Evolutionary conservation across 257 asterid species (phyloP).

Genomic region (Solanum sejunctum): DNA sequence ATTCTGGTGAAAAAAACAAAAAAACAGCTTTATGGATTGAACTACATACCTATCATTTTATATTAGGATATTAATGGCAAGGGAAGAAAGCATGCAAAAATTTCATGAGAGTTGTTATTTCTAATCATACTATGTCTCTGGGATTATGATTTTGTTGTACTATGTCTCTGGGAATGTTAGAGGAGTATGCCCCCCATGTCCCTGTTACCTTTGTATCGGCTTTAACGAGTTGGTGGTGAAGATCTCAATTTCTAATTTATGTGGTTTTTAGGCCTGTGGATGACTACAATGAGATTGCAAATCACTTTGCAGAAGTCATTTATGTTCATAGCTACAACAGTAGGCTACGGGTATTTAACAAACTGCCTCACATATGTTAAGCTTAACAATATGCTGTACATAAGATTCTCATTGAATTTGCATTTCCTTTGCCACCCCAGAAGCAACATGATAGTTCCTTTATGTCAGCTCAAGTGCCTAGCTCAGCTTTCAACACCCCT

Average conservation of each 20-base stretch:
- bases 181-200: neutral
- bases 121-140: neutral
- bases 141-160: neutral
- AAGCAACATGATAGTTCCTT: slow-evolving; percentile 39
- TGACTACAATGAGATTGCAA: slow-evolving; percentile 70
- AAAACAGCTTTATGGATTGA: neutral
- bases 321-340: slow-evolving; percentile 77
- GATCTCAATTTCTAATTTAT: slow-evolving; percentile 1
- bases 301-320: slow-evolving; percentile 76
- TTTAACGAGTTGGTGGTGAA: neutral
- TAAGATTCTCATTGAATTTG: neutral
- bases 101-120: neutral
- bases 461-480: slow-evolving; percentile 28
- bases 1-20: neutral
- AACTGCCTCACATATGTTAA: neutral
- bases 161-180: neutral
- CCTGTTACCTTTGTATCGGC: neutral
- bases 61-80: neutral
- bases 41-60: neutral
- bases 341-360: slow-evolving; percentile 40
- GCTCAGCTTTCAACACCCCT: slow-evolving; percentile 46
- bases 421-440: slow-evolving; percentile 14
- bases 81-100: neutral
- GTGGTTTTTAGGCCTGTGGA: slow-evolving; percentile 54
- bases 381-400: neutral